Conservation (phyloP, 2,329 filamentous ascomycete genomes). For the Colletotrichum kahawae region DNA sequence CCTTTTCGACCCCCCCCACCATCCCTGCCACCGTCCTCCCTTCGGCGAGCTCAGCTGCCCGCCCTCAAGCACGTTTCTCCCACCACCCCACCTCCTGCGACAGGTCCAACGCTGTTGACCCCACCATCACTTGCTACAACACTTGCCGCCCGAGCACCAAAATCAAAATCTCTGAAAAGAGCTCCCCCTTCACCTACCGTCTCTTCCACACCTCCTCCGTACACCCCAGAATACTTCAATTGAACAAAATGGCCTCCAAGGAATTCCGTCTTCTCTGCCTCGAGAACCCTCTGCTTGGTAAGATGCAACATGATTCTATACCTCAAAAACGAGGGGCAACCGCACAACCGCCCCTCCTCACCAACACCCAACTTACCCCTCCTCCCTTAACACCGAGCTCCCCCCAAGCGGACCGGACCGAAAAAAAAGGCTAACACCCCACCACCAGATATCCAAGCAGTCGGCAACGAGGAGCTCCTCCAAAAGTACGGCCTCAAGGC, state of each 20-base stretch:
- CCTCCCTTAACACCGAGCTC: constrained; percentile 12
- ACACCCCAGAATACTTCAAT: constrained; percentile 23
- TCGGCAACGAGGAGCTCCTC: constrained; percentile 82
- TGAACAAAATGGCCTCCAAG: constrained; percentile 73
- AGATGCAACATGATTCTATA: constrained; percentile 27
- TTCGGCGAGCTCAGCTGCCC: background rate
- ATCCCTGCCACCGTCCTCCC: background rate
- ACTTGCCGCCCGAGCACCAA: constrained; percentile 23
- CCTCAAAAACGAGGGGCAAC: background rate
- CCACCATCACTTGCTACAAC: constrained; percentile 32
- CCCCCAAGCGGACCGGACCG: background rate
- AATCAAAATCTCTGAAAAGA: constrained; percentile 31
- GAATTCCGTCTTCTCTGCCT: constrained; percentile 90
- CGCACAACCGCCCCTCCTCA: background rate
- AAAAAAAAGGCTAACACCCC: background rate
- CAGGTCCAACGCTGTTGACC: constrained; percentile 22
- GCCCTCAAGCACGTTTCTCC: constrained; percentile 18
- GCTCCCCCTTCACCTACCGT: background rate
- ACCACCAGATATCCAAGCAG: constrained; percentile 82
- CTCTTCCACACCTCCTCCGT: constrained; percentile 13
- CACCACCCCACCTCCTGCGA: constrained; percentile 16
- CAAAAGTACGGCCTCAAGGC: constrained; percentile 92
- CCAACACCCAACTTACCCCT: constrained; percentile 5
- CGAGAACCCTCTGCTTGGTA: constrained; percentile 97
- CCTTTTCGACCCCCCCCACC: constrained; percentile 15